phyloP scores from a whole-genome alignment of 495 filamentous ascomycete species.

The Lophiotrema nucula region DNA sequence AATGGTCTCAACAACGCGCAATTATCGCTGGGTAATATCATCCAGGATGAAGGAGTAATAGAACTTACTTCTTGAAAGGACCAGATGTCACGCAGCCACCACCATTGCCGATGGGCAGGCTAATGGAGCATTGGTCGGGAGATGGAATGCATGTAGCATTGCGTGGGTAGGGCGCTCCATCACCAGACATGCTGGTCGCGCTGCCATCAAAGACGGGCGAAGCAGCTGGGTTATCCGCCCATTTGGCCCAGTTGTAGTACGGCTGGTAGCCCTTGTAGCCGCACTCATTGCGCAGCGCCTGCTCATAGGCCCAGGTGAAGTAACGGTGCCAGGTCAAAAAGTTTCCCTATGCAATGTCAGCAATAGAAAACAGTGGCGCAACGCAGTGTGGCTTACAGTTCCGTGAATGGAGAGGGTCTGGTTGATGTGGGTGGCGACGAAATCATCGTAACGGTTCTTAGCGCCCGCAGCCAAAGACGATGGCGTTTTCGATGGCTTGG shows the following conservation, averaged over 20 bases:
- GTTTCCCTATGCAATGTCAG: constrained; percentile 46
- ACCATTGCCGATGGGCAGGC: constrained; percentile 35
- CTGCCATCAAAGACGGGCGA: constrained; percentile 52
- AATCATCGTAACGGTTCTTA: constrained; percentile 66
- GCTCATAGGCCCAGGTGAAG: constrained; percentile 63
- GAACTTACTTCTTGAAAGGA: constrained; percentile 38
- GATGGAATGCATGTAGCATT: constrained; percentile 27
- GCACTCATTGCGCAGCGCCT: constrained; percentile 67
- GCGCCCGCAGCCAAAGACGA: constrained; percentile 48
- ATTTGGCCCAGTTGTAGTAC: constrained; percentile 56
- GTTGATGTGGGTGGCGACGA: constrained; percentile 65
- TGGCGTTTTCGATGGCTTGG: constrained; percentile 49
- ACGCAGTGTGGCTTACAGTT: constrained; percentile 43
- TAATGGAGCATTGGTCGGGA: constrained; percentile 24
- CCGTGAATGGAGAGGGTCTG: constrained; percentile 62
- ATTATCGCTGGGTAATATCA: no score
- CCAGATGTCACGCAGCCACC: constrained; percentile 40
- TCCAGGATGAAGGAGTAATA: no score
- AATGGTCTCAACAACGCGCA: no score
- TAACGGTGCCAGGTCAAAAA: constrained; percentile 73
- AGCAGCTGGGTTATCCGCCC: constrained; percentile 38
- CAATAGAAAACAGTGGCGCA: neutral
- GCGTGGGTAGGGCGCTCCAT: constrained; percentile 46
- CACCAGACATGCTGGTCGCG: constrained; percentile 46
- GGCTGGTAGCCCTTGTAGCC: constrained; percentile 61